phyloP scores from a whole-genome alignment of 768 basidiomycete species.

The Crassisporium funariophilum region DNA sequence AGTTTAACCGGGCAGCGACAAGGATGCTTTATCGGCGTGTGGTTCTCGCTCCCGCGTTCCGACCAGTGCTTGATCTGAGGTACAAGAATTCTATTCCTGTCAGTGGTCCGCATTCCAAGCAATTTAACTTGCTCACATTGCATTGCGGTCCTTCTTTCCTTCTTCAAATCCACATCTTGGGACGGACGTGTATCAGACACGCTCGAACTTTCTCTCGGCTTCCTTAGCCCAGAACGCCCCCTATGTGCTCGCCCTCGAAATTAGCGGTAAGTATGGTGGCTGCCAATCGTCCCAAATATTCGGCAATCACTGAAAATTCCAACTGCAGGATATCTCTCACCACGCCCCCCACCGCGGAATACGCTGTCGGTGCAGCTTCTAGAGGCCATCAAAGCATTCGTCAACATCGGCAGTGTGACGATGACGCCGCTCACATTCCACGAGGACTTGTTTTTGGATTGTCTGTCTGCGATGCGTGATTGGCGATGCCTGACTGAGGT shows the following conservation, averaged over 20 bases:
- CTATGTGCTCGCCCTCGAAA: slow-evolving; percentile 44
- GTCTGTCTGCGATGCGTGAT: slow-evolving; percentile 27
- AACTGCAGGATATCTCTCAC: slow-evolving; percentile 26
- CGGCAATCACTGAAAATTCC: background rate
- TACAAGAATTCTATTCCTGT: slow-evolving; percentile 36
- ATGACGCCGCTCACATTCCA: slow-evolving; percentile 37
- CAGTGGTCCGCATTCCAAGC: slow-evolving; percentile 17
- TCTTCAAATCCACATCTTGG: background rate
- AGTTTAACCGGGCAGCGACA: slow-evolving; percentile 47
- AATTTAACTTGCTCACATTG: slow-evolving; percentile 5
- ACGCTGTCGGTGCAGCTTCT: slow-evolving; percentile 28
- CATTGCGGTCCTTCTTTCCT: too few species aligned
- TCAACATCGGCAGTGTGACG: slow-evolving; percentile 33
- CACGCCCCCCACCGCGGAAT: slow-evolving; percentile 33
- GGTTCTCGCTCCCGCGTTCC: slow-evolving; percentile 40
- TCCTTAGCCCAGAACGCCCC: slow-evolving; percentile 38
- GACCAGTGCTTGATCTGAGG: slow-evolving; percentile 36
- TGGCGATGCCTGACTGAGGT: slow-evolving; percentile 27
- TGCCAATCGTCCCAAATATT: slow-evolving; percentile 10
- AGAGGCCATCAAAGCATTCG: slow-evolving; percentile 31
- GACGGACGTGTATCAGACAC: slow-evolving; percentile 26
- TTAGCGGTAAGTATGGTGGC: slow-evolving; percentile 43
- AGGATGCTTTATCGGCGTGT: slow-evolving; percentile 49
- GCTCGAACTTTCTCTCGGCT: slow-evolving; percentile 42
- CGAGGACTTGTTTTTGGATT: slow-evolving; percentile 33